Evolutionary conservation across 2,329 filamentous ascomycete genomes (phyloP).

Genomic region (Colletotrichum sp.): DNA sequence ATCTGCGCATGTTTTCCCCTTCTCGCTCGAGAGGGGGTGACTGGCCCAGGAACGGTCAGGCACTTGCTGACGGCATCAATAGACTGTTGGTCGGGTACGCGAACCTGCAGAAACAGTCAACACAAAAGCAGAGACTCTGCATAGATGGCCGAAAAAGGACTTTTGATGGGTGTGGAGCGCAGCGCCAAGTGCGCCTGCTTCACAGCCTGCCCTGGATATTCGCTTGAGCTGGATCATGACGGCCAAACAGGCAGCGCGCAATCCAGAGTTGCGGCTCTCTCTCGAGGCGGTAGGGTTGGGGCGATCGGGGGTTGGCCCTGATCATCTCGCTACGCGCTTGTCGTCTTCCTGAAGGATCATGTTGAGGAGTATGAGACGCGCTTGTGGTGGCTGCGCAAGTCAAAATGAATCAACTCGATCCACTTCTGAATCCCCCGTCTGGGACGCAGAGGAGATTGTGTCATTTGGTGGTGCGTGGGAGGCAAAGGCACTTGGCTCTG

Average conservation of each 20-base stretch:
- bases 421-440: background rate
- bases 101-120: background rate
- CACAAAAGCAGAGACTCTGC: background rate
- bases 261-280: slow-evolving; percentile 7
- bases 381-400: slow-evolving; percentile 21
- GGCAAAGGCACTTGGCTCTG: background rate
- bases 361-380: slow-evolving; percentile 9
- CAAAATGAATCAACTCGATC: slow-evolving; percentile 7
- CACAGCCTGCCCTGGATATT: background rate
- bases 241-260: background rate
- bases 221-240: background rate
- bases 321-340: slow-evolving; percentile 21
- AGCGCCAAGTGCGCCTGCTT: background rate
- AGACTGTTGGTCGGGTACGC: background rate
- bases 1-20: background rate
- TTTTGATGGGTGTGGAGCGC: background rate
- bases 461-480: background rate
- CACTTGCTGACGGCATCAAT: background rate
- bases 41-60: background rate
- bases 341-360: slow-evolving; percentile 18
- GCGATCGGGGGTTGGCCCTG: slow-evolving; percentile 1
- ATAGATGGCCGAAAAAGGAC: background rate
- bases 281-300: slow-evolving; percentile 1
- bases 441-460: background rate
- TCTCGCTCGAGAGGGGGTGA: background rate